Percentiles rank a stretch among this genome's conserved stretches.
These are phyloP conservation scores for Sphaerobolus stellatus DNA, from an alignment of 1,284 basidiomycete species.

Conservation along the genomic window DNA sequence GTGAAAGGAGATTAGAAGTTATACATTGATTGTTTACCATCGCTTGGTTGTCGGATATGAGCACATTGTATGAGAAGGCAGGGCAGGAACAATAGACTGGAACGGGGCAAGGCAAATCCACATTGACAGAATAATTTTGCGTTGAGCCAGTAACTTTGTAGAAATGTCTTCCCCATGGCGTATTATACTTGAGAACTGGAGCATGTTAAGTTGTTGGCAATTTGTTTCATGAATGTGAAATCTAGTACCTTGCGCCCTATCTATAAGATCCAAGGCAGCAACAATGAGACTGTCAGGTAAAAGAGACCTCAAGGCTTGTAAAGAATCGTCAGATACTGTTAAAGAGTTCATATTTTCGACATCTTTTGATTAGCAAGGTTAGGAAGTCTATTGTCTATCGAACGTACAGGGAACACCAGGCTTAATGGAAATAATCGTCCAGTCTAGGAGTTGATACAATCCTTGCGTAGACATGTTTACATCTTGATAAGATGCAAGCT, in stretches of 20 bases:
- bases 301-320: constrained; percentile 53
- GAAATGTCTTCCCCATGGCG: constrained; percentile 54
- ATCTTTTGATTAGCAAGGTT: too few relatives aligned
- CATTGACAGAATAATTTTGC: constrained; percentile 59
- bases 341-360: too few relatives aligned
- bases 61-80: constrained; percentile 61
- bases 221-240: not conserved
- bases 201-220: not conserved
- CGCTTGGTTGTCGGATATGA: constrained; percentile 56
- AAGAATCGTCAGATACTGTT: constrained; percentile 52
- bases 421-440: constrained; percentile 1
- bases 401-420: not conserved
- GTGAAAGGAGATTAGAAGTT: not conserved
- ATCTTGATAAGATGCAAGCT: not conserved
- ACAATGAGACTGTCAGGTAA: constrained; percentile 62
- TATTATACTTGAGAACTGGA: constrained; percentile 61
- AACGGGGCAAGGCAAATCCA: constrained; percentile 41
- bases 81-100: constrained; percentile 71
- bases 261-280: constrained; percentile 70
- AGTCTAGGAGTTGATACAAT: constrained; percentile 3
- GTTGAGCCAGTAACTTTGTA: constrained; percentile 69
- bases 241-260: constrained; percentile 56
- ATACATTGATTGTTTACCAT: constrained; percentile 47
- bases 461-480: constrained; percentile 1
- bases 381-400: not conserved